A percentile compares a stretch with the other conserved stretches of the same genome.
These are phyloP conservation scores for Trapa bicornis DNA, from an alignment of 345 rosid genomes.

Conservation along the genomic window DNA sequence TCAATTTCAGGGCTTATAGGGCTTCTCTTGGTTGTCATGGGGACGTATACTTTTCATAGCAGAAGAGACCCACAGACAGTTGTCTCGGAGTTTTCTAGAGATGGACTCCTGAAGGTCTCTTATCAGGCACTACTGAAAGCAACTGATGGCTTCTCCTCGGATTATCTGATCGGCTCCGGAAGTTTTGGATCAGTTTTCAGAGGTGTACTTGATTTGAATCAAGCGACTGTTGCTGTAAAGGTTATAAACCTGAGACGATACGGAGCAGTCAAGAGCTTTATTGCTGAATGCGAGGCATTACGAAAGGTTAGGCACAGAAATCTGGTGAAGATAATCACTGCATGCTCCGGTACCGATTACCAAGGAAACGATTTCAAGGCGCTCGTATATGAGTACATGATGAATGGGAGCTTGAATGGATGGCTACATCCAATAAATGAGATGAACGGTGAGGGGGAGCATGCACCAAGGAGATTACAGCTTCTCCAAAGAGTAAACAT, in stretches of 20 bases:
- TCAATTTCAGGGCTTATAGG: not conserved
- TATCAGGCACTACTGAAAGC: not conserved
- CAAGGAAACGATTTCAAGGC: conserved; percentile 12
- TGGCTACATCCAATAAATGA: conserved; percentile 8
- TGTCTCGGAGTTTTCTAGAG: not conserved
- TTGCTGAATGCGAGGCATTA: conserved; percentile 13
- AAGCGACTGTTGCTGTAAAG: conserved; percentile 1
- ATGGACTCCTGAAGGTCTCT: not conserved
- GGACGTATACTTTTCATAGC: not conserved
- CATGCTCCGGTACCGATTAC: conserved; percentile 12
- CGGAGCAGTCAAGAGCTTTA: conserved; percentile 7
- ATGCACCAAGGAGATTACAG: not conserved
- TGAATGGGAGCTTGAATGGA: conserved; percentile 8
- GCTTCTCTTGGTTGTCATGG: not conserved
- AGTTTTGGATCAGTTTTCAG: conserved; percentile 2
- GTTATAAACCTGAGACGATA: not conserved
- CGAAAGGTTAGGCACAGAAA: conserved; percentile 10
- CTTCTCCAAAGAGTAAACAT: conserved; percentile 17
- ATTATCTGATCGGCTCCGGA: not conserved
- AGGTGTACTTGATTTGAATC: not conserved
- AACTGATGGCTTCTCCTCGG: not conserved
- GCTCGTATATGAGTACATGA: conserved; percentile 10
- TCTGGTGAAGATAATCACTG: conserved; percentile 11
- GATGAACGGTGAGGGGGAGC: not conserved
- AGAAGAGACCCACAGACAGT: not conserved